These are phyloP conservation scores for Agaricus blazei DNA, from an alignment of 768 basidiomycete genomes.

Conservation along the genomic window DNA sequence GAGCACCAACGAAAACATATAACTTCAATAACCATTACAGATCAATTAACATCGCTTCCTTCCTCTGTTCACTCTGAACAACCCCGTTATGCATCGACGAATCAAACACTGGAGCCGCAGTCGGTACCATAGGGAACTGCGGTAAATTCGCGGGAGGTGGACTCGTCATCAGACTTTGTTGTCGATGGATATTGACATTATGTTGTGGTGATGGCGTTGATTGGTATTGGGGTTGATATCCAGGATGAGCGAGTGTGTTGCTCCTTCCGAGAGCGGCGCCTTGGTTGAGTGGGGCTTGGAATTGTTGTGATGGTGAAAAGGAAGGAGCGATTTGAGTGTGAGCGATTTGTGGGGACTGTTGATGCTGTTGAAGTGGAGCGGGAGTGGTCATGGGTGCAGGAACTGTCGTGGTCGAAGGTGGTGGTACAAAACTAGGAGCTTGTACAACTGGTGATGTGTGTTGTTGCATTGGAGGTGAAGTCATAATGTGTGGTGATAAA, in stretches of 20 bases:
- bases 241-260: conserved; percentile 30
- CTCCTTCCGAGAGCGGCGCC: conserved; percentile 22
- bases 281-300: conserved; percentile 20
- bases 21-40: conserved; percentile 7
- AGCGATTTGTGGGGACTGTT: conserved; percentile 4
- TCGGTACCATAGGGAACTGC: conserved; percentile 64
- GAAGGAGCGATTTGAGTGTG: conserved; percentile 18
- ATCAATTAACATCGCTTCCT: conserved; percentile 56
- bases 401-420: conserved; percentile 18
- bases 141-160: conserved; percentile 36
- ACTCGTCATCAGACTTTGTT: not conserved
- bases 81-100: conserved; percentile 41
- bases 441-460: conserved; percentile 17
- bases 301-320: conserved; percentile 16
- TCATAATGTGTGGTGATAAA: conserved; percentile 13
- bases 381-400: conserved; percentile 14
- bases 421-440: conserved; percentile 8
- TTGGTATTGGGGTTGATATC: conserved; percentile 22
- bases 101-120: conserved; percentile 53
- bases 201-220: conserved; percentile 14
- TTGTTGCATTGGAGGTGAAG: conserved; percentile 23
- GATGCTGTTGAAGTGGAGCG: conserved; percentile 8
- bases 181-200: not conserved
- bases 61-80: conserved; percentile 61
- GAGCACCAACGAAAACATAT: not conserved